Percentiles rank a stretch among this genome's conserved stretches.
Conservation (phyloP, 805 yeast species). For the Komagataella pastoris region DNA sequence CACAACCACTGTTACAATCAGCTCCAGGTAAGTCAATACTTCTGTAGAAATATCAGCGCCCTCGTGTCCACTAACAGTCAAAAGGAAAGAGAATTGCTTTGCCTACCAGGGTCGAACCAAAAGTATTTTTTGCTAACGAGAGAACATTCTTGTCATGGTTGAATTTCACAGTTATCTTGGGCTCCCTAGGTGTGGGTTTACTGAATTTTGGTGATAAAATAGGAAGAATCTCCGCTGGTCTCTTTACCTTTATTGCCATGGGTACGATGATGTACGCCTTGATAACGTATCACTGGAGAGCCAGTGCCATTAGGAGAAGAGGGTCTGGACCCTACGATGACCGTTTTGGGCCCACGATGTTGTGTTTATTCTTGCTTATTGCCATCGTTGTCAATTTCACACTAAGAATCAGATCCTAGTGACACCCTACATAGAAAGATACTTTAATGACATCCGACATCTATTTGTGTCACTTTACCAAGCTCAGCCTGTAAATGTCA, state of each 20-base stretch:
- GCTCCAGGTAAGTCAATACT: slow-evolving; percentile 41
- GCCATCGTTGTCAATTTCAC: slow-evolving; percentile 92
- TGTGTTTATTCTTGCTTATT: slow-evolving; percentile 82
- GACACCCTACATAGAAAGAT: not conserved
- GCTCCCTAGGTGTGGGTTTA: slow-evolving; percentile 92
- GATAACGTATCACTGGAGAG: slow-evolving; percentile 98
- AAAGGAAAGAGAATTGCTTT: slow-evolving; percentile 83
- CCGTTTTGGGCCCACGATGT: slow-evolving; percentile 95
- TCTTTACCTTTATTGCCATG: slow-evolving; percentile 95
- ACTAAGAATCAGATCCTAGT: slow-evolving; percentile 53
- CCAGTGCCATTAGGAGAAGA: slow-evolving; percentile 93
- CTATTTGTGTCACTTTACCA: slow-evolving; percentile 4
- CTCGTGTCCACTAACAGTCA: slow-evolving; percentile 1
- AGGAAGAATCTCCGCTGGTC: slow-evolving; percentile 85
- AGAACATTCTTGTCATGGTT: slow-evolving; percentile 98
- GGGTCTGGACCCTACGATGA: slow-evolving; percentile 99
- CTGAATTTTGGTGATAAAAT: slow-evolving; percentile 91
- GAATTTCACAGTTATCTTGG: slow-evolving; percentile 95
- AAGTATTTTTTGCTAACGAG: slow-evolving; percentile 97
- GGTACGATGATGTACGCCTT: slow-evolving; percentile 94
- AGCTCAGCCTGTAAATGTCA: no score
- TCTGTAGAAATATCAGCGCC: slow-evolving; percentile 2
- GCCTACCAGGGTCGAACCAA: slow-evolving; percentile 97
- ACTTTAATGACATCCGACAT: slow-evolving; percentile 7
- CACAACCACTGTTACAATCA: slow-evolving; percentile 61